Conservation (phyloP, 2,329 filamentous ascomycete species). For the Paracorniculantispora psalliotae region DNA sequence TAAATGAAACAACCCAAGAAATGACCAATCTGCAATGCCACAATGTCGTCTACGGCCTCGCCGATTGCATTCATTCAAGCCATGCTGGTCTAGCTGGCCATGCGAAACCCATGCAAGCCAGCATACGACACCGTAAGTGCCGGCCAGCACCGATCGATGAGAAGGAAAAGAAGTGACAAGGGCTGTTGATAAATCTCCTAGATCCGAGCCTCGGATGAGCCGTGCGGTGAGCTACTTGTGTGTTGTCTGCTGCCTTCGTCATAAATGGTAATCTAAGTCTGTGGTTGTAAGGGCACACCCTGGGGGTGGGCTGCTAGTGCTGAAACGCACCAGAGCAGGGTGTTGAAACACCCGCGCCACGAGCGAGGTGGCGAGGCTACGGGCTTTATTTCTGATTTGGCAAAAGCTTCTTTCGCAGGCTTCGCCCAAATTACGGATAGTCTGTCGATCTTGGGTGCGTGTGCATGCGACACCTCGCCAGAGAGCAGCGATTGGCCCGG, state of each 20-base stretch:
- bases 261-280: not conserved
- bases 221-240: not conserved
- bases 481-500: not conserved
- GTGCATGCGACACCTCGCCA: not conserved
- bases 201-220: not conserved
- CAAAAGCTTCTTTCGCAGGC: slow-evolving; percentile 2
- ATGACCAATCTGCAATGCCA: too few relatives aligned
- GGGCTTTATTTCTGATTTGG: not conserved
- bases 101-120: not conserved
- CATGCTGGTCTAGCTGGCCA: not conserved
- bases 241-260: not conserved
- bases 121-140: too few relatives aligned
- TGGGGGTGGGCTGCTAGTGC: not conserved
- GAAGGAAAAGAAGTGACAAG: not conserved
- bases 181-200: not conserved
- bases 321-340: slow-evolving; percentile 9
- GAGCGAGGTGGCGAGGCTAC: not conserved
- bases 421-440: not conserved
- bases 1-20: too few relatives aligned
- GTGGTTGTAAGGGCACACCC: not conserved
- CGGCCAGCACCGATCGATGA: not conserved
- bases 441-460: not conserved
- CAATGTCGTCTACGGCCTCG: too few relatives aligned
- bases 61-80: too few relatives aligned
- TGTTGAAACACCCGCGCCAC: slow-evolving; percentile 10